Evolutionary conservation across 495 filamentous ascomycete species (phyloP).

Genomic region (Sphaerosporella brunnea): DNA sequence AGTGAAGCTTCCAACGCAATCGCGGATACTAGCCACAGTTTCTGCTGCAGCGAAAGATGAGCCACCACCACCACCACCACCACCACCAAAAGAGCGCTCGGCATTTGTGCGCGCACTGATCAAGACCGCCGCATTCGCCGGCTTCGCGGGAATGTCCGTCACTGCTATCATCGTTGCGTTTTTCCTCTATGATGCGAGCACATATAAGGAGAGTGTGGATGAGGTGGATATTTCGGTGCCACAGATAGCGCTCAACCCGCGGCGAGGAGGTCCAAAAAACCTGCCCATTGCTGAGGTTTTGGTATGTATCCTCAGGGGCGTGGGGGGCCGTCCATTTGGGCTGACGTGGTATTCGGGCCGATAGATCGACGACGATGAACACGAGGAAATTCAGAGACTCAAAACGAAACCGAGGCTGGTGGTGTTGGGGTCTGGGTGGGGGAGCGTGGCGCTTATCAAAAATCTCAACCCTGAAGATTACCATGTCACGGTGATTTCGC

Average conservation of each 20-base stretch:
- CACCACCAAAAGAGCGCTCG: too few species aligned
- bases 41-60: too few species aligned
- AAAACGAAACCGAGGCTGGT: conserved; percentile 74
- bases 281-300: conserved; percentile 73
- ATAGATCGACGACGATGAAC: conserved; percentile 67
- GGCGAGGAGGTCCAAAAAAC: conserved; percentile 84
- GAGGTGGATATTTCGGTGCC: conserved; percentile 64
- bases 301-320: conserved; percentile 17
- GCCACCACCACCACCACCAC: too few species aligned
- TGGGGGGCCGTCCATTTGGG: not conserved
- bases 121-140: conserved; percentile 38
- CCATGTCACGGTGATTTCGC: conserved; percentile 84
- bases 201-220: conserved; percentile 52
- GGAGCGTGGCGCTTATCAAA: conserved; percentile 80
- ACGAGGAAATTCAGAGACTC: conserved; percentile 41
- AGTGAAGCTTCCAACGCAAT: too few species aligned
- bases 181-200: conserved; percentile 87
- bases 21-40: too few species aligned
- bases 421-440: conserved; percentile 89
- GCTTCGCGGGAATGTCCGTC: conserved; percentile 39
- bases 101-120: conserved; percentile 18
- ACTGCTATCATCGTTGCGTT: conserved; percentile 51
- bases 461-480: conserved; percentile 76
- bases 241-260: conserved; percentile 60
- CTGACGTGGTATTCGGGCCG: not conserved